These are phyloP conservation scores for Stephanodiscus minutulus DNA, from an alignment of 108 stramenopile species.

Conservation along the genomic window DNA sequence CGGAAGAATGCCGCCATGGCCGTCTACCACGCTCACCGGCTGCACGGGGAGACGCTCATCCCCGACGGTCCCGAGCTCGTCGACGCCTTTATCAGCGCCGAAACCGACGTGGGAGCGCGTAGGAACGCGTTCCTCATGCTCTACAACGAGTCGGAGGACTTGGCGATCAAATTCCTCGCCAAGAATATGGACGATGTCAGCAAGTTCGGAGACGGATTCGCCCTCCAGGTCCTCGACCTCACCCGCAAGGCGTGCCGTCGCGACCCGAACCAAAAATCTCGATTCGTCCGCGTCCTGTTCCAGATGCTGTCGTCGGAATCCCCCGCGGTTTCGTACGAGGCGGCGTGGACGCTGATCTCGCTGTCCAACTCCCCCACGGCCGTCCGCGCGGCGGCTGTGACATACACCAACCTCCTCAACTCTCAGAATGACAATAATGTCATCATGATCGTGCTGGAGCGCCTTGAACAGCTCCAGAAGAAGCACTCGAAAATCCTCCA, in stretches of 20 bases:
- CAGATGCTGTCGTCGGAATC: conserved; percentile 90
- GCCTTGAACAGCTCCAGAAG: conserved; percentile 89
- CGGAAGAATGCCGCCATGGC: conserved; percentile 97
- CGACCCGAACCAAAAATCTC: conserved; percentile 96
- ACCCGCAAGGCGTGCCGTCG: conserved; percentile 95
- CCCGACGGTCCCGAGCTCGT: conserved; percentile 98
- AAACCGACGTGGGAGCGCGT: conserved; percentile 92
- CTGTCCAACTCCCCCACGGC: conserved; percentile 98
- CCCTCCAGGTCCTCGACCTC: conserved; percentile 95
- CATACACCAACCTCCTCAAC: conserved; percentile 96
- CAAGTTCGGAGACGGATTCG: conserved; percentile 95
- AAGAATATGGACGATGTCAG: conserved; percentile 92
- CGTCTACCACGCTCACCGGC: conserved; percentile 91
- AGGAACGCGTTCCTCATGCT: conserved; percentile 99
- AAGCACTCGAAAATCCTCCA: conserved; percentile 96
- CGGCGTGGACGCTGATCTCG: conserved; percentile 97
- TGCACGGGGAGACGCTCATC: conserved; percentile 89
- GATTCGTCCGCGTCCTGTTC: conserved; percentile 96
- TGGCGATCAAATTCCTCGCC: conserved; percentile 96
- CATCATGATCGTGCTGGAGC: conserved; percentile 96
- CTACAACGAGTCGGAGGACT: conserved; percentile 93
- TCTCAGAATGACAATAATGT: conserved; percentile 98
- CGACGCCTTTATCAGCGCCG: conserved; percentile 79
- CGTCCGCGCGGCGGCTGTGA: conserved; percentile 94
- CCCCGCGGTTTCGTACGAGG: conserved; percentile 97